A percentile compares a stretch with the other conserved stretches of the same genome.
Conservation (phyloP, 495 filamentous ascomycete genomes). For the Margaritispora aquatica region DNA sequence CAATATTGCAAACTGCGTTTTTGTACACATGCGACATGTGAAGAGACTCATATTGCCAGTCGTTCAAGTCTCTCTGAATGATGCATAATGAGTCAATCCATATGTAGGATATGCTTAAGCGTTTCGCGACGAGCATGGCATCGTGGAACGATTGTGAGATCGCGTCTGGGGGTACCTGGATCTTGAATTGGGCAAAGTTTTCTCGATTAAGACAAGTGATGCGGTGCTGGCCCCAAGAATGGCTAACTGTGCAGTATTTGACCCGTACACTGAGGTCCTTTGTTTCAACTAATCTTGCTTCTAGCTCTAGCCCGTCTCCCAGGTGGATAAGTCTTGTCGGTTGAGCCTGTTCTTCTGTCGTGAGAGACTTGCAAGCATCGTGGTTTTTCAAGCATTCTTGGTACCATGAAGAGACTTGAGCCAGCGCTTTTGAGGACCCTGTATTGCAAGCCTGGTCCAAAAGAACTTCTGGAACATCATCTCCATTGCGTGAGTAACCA, state of each 20-base stretch:
- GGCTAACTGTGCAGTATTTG: conserved; percentile 9
- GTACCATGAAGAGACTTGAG: not conserved
- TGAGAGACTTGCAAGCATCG: not conserved
- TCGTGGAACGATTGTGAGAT: conserved; percentile 10
- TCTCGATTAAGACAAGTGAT: not conserved
- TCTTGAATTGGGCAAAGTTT: not conserved
- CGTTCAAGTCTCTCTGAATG: conserved; percentile 28
- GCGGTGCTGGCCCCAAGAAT: conserved; percentile 12
- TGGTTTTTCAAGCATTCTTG: not conserved
- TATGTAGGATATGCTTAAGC: not conserved
- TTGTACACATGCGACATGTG: conserved; percentile 35
- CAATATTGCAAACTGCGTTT: conserved; percentile 29
- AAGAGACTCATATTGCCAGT: conserved; percentile 30
- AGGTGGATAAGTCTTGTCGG: conserved; percentile 6
- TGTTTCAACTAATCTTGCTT: not conserved
- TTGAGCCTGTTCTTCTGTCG: not conserved
- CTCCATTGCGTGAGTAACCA: not conserved
- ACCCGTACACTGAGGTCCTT: not conserved
- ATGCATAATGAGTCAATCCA: conserved; percentile 25
- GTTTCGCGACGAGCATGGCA: conserved; percentile 5
- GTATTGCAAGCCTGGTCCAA: not conserved
- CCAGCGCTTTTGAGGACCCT: not conserved
- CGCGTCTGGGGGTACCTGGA: not conserved
- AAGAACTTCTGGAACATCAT: not conserved
- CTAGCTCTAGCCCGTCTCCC: not conserved